Evolutionary conservation across 2,329 filamentous ascomycete genomes (phyloP), one percentile per base, ranked within the genome.

Genomic region (Sphaerulina vaccinii): DNA sequence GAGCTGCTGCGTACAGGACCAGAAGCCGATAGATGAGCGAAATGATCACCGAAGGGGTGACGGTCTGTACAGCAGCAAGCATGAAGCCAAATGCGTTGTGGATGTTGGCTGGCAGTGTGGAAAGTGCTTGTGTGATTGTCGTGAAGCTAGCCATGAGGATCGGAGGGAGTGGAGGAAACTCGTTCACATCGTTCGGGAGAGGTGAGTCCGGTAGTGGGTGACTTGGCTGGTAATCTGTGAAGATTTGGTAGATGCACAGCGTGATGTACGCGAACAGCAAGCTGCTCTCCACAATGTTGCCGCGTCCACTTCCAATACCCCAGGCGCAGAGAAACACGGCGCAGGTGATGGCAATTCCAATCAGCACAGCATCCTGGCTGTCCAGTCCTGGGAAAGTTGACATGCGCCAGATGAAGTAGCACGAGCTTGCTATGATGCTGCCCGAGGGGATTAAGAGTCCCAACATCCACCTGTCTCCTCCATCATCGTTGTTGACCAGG

Each of bases 111-210:
- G 90, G 92, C n/a, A 96, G 77, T 3, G 85, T 86, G 50, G 88
- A 87, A 32, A 97, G 76, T 40, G 91, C 82, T 62, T 95, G 88
- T 40, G 96, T 77, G 37, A 97, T 76, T 0, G 92, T 96, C 21
- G 90, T 92, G 72, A 96, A 97, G 5, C 91, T 96, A 4, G 92
- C 93, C 92, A 97, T 97, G 70, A 99, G 92, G 59, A 97, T 90
- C 1, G 93, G 93, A 11, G 93, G 93, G 37, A 99, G 79, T n/a
- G 93, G 93, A 33, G 93, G 93, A 56, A 97, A 93, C 21, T 95
- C 91, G n/a, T 88, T 51, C 8, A 49, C 52, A 10, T 57, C 54
- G 16, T 51, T 84, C 54, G 95, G 87, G 11, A 81, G 67, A 11
- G 79, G 73, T 13, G 74, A 73, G 40, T 79, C 79, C 3, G 59